Evolutionary conservation across 306 rosid genomes (phyloP), one percentile per base, ranked within the genome.

Genomic region (Cicer bijugum): DNA sequence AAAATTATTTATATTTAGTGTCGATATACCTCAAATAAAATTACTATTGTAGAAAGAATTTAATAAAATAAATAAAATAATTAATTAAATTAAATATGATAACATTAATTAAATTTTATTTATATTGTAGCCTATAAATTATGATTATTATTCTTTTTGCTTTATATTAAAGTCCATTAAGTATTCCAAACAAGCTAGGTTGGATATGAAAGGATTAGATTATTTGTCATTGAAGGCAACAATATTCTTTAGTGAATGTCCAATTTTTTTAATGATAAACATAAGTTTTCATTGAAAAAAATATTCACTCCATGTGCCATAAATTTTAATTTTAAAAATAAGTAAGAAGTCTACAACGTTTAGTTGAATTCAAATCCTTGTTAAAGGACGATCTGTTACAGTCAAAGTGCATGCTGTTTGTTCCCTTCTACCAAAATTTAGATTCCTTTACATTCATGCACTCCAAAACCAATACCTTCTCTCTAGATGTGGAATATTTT

Each of bases 351-450:
- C 52, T 69, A 16, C 12, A 33, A 56, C 7, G 53, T 2, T 35
- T 57, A 12, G 62, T 37, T 56, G 74, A 64, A 71, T 62, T 75
- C 51, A 82, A 79, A 75, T 72, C 55, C 12, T 42, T 51, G 69
- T 66, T 17, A 16, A 69, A 69, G 75, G 45, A 53, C n/a, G 33
- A 52, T 73, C 58, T 71, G 69, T 64, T 43, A 71, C 72, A 66
- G 88, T 86, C 92, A 86, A 88, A 84, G 79, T 65, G 69, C 74
- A 75, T 75, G 77, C 15, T 75, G 56, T 53, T 80, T 75, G 56
- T 53, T 80, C 69, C 69, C 55, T 79, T 57, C 9, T 66, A 53
- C 74, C 76, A 58, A 74, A 79, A 74, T 8, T 74, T 8, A 81
- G 82, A 85, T 85, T 84, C 89, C 81, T 71, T 78, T 67, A 60